Percentiles rank a stretch among this genome's conserved stretches.
These are phyloP conservation scores for Saitozyma sp. DNA, from an alignment of 768 basidiomycete species.

Conservation along the genomic window DNA sequence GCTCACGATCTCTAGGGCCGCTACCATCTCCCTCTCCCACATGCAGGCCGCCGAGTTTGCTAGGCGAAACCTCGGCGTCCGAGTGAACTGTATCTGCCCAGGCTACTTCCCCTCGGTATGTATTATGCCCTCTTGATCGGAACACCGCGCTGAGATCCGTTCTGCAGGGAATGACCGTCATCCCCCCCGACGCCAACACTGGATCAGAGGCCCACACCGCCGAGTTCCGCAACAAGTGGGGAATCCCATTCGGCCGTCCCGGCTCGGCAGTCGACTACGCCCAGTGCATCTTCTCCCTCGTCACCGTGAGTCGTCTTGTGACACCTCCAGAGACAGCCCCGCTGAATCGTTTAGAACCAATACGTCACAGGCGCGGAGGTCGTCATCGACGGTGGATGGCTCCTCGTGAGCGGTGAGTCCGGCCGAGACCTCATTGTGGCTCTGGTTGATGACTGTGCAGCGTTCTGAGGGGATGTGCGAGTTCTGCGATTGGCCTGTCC, in stretches of 20 bases:
- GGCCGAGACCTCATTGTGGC: not conserved
- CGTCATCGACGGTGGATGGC: slow-evolving; percentile 49
- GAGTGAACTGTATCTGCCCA: slow-evolving; percentile 41
- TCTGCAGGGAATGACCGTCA: slow-evolving; percentile 14
- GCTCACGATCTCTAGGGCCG: slow-evolving; percentile 23
- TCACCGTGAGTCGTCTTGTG: slow-evolving; percentile 27
- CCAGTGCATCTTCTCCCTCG: slow-evolving; percentile 36
- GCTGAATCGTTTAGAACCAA: slow-evolving; percentile 33
- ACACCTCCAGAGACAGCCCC: not conserved
- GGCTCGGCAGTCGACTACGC: slow-evolving; percentile 47
- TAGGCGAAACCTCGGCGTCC: slow-evolving; percentile 30
- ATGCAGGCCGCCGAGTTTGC: slow-evolving; percentile 46
- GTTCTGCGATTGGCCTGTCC: too few relatives aligned
- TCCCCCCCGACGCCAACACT: slow-evolving; percentile 3
- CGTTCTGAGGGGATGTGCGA: too few relatives aligned
- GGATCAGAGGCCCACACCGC: slow-evolving; percentile 9
- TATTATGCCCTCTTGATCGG: not conserved
- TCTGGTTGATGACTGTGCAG: too few relatives aligned
- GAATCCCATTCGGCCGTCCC: slow-evolving; percentile 45
- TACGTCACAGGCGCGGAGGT: slow-evolving; percentile 47
- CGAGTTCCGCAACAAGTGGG: slow-evolving; percentile 27
- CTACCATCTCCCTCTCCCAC: slow-evolving; percentile 36
- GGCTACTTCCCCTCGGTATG: slow-evolving; percentile 48
- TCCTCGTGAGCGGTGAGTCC: slow-evolving; percentile 20
- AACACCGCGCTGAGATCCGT: too few relatives aligned